These are phyloP conservation scores for Picochlorum sp. DNA, from an alignment of 139 green algal genomes.

Conservation along the genomic window DNA sequence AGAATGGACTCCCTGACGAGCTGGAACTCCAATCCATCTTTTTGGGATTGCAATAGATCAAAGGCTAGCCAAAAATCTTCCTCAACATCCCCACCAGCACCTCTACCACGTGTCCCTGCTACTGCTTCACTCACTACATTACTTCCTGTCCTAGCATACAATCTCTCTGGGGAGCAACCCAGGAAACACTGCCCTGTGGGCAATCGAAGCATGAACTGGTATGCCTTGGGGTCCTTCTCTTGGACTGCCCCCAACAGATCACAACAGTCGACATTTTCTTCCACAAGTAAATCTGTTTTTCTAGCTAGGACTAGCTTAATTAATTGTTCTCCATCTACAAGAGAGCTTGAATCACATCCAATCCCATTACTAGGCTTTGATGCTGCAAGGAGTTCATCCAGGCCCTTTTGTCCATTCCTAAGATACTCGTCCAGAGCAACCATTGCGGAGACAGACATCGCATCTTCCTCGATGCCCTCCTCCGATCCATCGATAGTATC, in stretches of 20 bases:
- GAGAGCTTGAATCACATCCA: not conserved
- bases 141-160: slow-evolving; percentile 66
- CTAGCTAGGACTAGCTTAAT: slow-evolving; percentile 77
- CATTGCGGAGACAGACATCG: not conserved
- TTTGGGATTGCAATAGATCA: slow-evolving; percentile 72
- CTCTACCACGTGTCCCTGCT: slow-evolving; percentile 72
- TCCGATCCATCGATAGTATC: too few species aligned
- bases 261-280: slow-evolving; percentile 40
- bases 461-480: not conserved
- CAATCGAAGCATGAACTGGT: slow-evolving; percentile 69
- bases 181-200: slow-evolving; percentile 65
- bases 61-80: slow-evolving; percentile 78
- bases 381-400: slow-evolving; percentile 53
- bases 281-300: slow-evolving; percentile 35
- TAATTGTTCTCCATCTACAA: slow-evolving; percentile 8
- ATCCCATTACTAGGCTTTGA: not conserved
- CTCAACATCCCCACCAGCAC: slow-evolving; percentile 46
- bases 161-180: slow-evolving; percentile 79
- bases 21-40: slow-evolving; percentile 93
- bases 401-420: slow-evolving; percentile 50
- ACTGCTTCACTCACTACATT: slow-evolving; percentile 80
- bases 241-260: slow-evolving; percentile 60
- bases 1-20: slow-evolving; percentile 72
- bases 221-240: slow-evolving; percentile 63
- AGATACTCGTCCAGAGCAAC: slow-evolving; percentile 58